Evolutionary conservation across 495 filamentous ascomycete species (phyloP).

Genomic region (Aspergillus kassunensis): DNA sequence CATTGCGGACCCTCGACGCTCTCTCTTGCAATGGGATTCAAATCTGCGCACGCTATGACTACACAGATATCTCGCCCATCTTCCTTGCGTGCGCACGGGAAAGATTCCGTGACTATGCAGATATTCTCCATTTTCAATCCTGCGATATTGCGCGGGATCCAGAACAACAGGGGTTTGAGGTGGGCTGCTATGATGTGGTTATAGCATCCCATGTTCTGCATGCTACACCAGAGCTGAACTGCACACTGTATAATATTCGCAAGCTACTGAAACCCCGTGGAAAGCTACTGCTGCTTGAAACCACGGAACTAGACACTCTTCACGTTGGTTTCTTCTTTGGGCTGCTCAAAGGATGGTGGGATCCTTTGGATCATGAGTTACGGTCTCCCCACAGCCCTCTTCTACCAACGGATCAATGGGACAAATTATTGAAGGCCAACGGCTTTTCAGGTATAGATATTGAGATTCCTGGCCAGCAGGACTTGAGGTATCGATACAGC

Average conservation of each 20-base stretch:
- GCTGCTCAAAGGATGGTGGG: slow-evolving; percentile 28
- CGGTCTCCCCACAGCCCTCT: too few relatives aligned
- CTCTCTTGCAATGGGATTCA: too few relatives aligned
- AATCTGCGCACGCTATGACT: too few relatives aligned
- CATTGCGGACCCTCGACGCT: too few relatives aligned
- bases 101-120: not conserved
- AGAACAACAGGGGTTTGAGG: slow-evolving; percentile 43
- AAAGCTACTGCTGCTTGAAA: slow-evolving; percentile 24
- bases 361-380: too few relatives aligned
- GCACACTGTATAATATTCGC: slow-evolving; percentile 39
- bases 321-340: slow-evolving; percentile 15
- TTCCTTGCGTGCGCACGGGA: slow-evolving; percentile 49
- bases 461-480: too few relatives aligned
- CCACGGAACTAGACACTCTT: not conserved
- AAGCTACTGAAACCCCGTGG: slow-evolving; percentile 23
- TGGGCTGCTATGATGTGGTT: slow-evolving; percentile 47
- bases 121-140: slow-evolving; percentile 3
- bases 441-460: too few relatives aligned
- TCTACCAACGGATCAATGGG: too few relatives aligned
- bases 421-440: too few relatives aligned
- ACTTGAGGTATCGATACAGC: too few relatives aligned
- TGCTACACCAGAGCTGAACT: slow-evolving; percentile 35
- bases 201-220: slow-evolving; percentile 51
- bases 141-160: slow-evolving; percentile 49
- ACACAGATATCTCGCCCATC: slow-evolving; percentile 16